Evolutionary conservation across 306 rosid genomes (phyloP).

Genomic region (Aeschynomene evenia): DNA sequence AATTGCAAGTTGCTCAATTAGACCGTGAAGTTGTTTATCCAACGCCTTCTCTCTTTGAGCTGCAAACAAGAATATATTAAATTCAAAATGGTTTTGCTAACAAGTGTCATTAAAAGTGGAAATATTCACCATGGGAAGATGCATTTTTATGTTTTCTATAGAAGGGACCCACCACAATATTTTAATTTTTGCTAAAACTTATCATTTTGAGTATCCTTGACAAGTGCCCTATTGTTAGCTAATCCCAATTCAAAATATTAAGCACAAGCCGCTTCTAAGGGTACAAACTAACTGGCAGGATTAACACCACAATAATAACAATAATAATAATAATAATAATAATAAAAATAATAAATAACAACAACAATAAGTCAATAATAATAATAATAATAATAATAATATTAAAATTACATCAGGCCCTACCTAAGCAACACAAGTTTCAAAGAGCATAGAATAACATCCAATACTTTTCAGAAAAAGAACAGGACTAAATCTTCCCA

Average conservation of each 20-base stretch:
- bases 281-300: background rate
- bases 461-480: background rate
- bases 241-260: too few relatives aligned
- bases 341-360: too few relatives aligned
- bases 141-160: too few relatives aligned
- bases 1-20: conserved; percentile 80
- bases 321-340: too few relatives aligned
- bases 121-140: too few relatives aligned
- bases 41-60: conserved; percentile 84
- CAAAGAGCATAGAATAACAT: conserved; percentile 6
- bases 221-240: too few relatives aligned
- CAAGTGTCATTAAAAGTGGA: too few relatives aligned
- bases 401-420: background rate
- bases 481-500: background rate
- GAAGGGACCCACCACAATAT: too few relatives aligned
- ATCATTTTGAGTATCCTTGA: too few relatives aligned
- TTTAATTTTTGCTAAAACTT: too few relatives aligned
- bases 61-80: conserved; percentile 42
- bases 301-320: background rate
- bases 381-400: background rate
- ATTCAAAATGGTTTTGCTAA: too few relatives aligned
- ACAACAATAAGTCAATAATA: too few relatives aligned
- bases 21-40: conserved; percentile 86
- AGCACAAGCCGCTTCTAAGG: conserved; percentile 14
- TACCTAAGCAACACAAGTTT: background rate